These are phyloP conservation scores for Podospora bellae-mahoneyi DNA, from an alignment of 495 filamentous ascomycete species.

Conservation along the genomic window DNA sequence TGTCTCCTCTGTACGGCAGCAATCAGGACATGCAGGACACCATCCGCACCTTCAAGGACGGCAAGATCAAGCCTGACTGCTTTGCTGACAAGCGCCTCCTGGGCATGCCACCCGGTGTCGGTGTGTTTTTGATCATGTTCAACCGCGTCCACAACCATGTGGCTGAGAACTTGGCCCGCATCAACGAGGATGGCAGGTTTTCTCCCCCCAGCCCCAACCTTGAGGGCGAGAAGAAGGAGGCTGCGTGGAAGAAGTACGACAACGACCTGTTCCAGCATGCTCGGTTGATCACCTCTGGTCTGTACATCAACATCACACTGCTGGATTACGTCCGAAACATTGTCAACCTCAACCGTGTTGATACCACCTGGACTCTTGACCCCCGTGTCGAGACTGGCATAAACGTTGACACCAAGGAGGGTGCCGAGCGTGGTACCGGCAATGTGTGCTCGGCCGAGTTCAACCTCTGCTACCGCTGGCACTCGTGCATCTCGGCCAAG, in stretches of 20 bases:
- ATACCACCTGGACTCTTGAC: constrained; percentile 77
- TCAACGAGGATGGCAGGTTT: constrained; percentile 73
- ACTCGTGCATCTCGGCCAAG: constrained; percentile 67
- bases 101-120: constrained; percentile 81
- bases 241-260: constrained; percentile 70
- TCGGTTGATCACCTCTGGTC: constrained; percentile 71
- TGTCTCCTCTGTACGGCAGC: constrained; percentile 82
- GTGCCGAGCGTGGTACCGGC: constrained; percentile 54
- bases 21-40: constrained; percentile 69
- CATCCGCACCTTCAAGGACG: constrained; percentile 76
- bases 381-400: constrained; percentile 60
- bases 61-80: constrained; percentile 77
- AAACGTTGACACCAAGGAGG: constrained; percentile 55
- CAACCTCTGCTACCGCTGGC: constrained; percentile 68
- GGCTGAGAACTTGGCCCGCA: constrained; percentile 60
- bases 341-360: constrained; percentile 72
- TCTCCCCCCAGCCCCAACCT: constrained; percentile 52
- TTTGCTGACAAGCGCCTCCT: constrained; percentile 75
- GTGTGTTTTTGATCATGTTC: constrained; percentile 70
- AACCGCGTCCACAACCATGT: constrained; percentile 80
- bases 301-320: constrained; percentile 82
- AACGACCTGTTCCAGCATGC: constrained; percentile 83
- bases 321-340: constrained; percentile 83
- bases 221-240: constrained; percentile 47
- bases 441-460: constrained; percentile 80